Evolutionary conservation across 2,329 filamentous ascomycete species (phyloP).

Genomic region (Ophiocordyceps robertsii): DNA sequence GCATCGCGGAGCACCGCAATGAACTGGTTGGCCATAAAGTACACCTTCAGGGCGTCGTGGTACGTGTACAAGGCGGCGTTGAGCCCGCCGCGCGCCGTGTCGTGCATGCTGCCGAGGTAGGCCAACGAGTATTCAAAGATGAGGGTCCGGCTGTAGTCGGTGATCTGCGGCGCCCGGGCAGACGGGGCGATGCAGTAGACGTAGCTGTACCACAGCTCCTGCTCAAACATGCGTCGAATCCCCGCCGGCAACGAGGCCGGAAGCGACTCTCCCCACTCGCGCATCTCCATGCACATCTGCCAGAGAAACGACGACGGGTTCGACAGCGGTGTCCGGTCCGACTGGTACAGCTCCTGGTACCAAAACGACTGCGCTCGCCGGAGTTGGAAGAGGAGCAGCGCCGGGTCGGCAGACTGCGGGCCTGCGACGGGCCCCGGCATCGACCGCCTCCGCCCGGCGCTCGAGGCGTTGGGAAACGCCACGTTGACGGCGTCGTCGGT

Average conservation of each 20-base stretch:
- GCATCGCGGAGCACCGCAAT: slow-evolving; percentile 45
- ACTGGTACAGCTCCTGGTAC: slow-evolving; percentile 82
- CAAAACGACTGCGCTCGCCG: slow-evolving; percentile 77
- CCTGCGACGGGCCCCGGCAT: slow-evolving; percentile 27
- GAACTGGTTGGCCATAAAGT: slow-evolving; percentile 57
- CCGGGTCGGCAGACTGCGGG: slow-evolving; percentile 48
- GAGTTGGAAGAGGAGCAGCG: slow-evolving; percentile 67
- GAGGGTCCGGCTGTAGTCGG: slow-evolving; percentile 62
- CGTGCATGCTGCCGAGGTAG: slow-evolving; percentile 65
- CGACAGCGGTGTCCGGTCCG: slow-evolving; percentile 52
- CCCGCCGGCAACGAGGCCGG: slow-evolving; percentile 49
- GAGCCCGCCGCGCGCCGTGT: slow-evolving; percentile 45
- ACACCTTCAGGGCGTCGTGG: slow-evolving; percentile 74
- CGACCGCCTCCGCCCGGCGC: slow-evolving; percentile 26
- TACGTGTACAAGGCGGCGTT: slow-evolving; percentile 66
- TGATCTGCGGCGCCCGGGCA: slow-evolving; percentile 56
- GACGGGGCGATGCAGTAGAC: slow-evolving; percentile 81
- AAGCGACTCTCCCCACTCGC: slow-evolving; percentile 68
- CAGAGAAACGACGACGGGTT: slow-evolving; percentile 62
- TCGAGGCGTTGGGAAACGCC: slow-evolving; percentile 49
- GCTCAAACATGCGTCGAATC: slow-evolving; percentile 66
- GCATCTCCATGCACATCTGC: slow-evolving; percentile 64
- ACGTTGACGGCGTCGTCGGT: slow-evolving; percentile 81
- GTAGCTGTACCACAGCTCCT: slow-evolving; percentile 83
- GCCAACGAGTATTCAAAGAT: slow-evolving; percentile 78